A percentile compares a stretch with the other conserved stretches of the same genome.
Conservation (phyloP, 1,284 basidiomycete genomes). For the Ceratobasidium sp. region DNA sequence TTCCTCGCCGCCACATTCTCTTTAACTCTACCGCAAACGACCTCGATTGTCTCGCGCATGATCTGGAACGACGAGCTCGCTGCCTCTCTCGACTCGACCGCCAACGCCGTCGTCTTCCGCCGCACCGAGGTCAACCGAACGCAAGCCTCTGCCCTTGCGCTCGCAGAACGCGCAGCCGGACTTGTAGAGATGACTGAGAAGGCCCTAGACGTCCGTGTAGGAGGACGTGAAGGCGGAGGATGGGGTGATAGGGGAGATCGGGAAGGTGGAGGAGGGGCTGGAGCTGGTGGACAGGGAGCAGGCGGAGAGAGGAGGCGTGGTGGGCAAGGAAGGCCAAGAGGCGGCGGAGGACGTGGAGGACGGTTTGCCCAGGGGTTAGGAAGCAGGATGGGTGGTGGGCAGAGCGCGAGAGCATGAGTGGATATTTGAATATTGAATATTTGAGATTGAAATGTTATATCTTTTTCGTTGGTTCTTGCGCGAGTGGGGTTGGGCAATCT, state of each 20-base stretch:
- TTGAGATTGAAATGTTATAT: neutral
- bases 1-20: constrained; percentile 74
- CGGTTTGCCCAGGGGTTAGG: constrained; percentile 84
- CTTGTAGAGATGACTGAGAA: constrained; percentile 98
- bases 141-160: constrained; percentile 89
- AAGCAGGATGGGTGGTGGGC: constrained; percentile 77
- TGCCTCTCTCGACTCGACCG: constrained; percentile 92
- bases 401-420: constrained; percentile 23
- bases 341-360: constrained; percentile 70
- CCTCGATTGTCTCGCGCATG: constrained; percentile 97
- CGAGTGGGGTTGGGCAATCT: too few species aligned
- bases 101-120: constrained; percentile 84
- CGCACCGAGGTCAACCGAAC: constrained; percentile 90
- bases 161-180: constrained; percentile 88
- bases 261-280: constrained; percentile 53
- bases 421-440: neutral
- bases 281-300: constrained; percentile 52
- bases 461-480: too few species aligned
- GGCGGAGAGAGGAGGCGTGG: constrained; percentile 73
- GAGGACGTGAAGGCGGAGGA: constrained; percentile 64
- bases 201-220: constrained; percentile 89
- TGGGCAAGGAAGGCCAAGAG: constrained; percentile 79
- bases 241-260: constrained; percentile 70
- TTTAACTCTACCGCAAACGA: constrained; percentile 82
- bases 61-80: constrained; percentile 98